Percentiles rank a stretch among this genome's conserved stretches.
phyloP scores from a whole-genome alignment of 352 stramenopile genomes.

The Pythium myriotylum region DNA sequence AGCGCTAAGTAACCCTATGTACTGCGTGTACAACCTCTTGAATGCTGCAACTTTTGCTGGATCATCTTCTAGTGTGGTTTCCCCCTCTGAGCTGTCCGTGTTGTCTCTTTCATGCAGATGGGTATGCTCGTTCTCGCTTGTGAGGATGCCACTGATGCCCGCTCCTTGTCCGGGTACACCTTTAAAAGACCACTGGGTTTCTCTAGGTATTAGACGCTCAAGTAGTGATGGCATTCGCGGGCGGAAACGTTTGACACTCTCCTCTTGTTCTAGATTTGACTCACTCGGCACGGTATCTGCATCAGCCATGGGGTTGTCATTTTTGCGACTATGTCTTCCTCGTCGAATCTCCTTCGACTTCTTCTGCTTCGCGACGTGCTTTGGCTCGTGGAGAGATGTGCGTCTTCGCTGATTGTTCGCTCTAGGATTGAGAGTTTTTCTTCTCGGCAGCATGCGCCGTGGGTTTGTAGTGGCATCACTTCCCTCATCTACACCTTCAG shows the following conservation, averaged over 20 bases:
- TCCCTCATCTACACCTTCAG: not conserved
- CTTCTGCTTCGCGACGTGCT: not conserved
- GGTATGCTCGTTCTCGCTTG: not conserved
- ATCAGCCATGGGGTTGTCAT: not conserved
- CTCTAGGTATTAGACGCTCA: too few relatives aligned
- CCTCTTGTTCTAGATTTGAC: too few relatives aligned
- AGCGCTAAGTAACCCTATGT: slow-evolving; percentile 45
- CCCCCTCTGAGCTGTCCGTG: not conserved
- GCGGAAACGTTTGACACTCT: too few relatives aligned
- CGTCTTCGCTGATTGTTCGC: slow-evolving; percentile 1
- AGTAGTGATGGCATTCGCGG: too few relatives aligned
- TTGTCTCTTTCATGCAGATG: not conserved
- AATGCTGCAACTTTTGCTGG: slow-evolving; percentile 33
- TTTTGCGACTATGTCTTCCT: not conserved
- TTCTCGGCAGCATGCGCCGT: not conserved
- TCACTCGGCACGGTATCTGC: not conserved
- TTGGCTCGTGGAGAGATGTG: slow-evolving; percentile 2
- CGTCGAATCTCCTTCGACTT: not conserved
- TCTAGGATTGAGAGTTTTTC: not conserved
- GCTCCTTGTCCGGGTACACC: too few relatives aligned
- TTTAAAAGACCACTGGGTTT: too few relatives aligned
- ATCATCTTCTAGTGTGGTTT: not conserved
- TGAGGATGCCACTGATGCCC: too few relatives aligned
- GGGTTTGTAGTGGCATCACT: not conserved
- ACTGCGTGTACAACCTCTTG: slow-evolving; percentile 42